Base-by-base conservation (phyloP, 306 rosid species). In the Hylodesmum podocarpum region DNA sequence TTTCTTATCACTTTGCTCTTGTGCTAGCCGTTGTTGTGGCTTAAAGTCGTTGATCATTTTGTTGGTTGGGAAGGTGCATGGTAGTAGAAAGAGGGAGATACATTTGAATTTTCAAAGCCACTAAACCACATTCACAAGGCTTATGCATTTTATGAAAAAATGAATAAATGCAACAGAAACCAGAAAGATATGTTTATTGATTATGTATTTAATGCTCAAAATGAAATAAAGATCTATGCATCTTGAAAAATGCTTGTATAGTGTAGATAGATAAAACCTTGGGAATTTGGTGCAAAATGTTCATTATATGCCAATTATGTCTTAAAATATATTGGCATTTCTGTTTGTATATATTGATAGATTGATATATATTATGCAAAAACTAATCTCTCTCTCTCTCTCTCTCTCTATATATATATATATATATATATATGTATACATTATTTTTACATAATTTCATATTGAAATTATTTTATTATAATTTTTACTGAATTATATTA, bases 1-100 rank as follows among this genome's bases (percentile, higher is more conserved):
- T 21, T 39, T 64, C 1, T 57, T n/a, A n/a, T 15, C 68, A 18
- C 44, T 62, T 62, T 62, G 12, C 25, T 34, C 3, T 8, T n/a
- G 25, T 37, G 47, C 49, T 66, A 77, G 70, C 81, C 81, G 76
- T 77, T 77, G 69, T 66, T 76, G 41, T 62, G 40, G 15, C n/a
- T 34, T 62, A 8, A 63, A 24, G 62, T 3, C 33, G 12, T 54
- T 22, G 3, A 25, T 24, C 66, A 40, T 59, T 59, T 59, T 59
- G 40, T 29, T 29, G 46, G 13, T 15, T 53, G 31, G 59, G 33
- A 54, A 31, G 43, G 9, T 31, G 43, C 6, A 31, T 15, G 46
- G 36, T 33, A 33, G 37, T 3, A 31, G 2, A 8, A n/a, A 61
- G 40, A 31, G 36, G 14, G 66, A 6, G 27, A 61, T 25, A 31